Evolutionary conservation across 371 early-diverging fungal species (phyloP), one percentile per base, ranked within the genome.

Genomic region (Rhizopus delemar): DNA sequence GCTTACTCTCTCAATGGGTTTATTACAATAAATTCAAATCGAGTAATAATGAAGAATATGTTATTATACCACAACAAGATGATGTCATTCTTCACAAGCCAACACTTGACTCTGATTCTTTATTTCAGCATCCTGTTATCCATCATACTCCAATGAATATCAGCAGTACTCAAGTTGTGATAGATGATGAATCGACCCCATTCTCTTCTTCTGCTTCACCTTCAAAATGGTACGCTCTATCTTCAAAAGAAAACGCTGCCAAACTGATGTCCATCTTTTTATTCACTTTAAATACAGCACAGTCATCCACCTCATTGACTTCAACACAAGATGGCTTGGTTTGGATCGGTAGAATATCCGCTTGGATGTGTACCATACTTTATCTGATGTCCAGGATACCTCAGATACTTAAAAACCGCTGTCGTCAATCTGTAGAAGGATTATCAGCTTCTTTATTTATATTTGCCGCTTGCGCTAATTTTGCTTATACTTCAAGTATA

Each of bases 361-460:
- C 89, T 1, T 90, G 86, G 85, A 58, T 73, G 28, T 89, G 89
- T 61, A 80, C 87, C 2, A 32, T 65, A 15, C 75, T 88, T 33
- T 90, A 90, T 60, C 60, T 90, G 15, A 67, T 80, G 12, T 83
- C 83, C 13, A 77, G 91, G 12, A 69, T 88, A 38, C 90, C 91
- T 8, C 91, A 90, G 57, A 68, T 90, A 33, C 65, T 75, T 56
- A 84, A 86, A 55, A 86, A 86, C 51, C 65, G 63, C 41, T 57
- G 65, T 8, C 70, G 90, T n/a, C 71, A 76, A 52, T 88, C 90
- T 2, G 80, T 82, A 6, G 77, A 84, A 53, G 89, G 88, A 1
- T 65, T 90, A 8, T 81, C 86, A 3, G 77, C 86, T 22, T 63
- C 81, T 28, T 79, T 90, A 79, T 89, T 90, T 69, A 66, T 78